A percentile compares a stretch with the other conserved stretches of the same genome.
Conservation (phyloP, 495 filamentous ascomycete genomes). For the Neurospora cerealis region DNA sequence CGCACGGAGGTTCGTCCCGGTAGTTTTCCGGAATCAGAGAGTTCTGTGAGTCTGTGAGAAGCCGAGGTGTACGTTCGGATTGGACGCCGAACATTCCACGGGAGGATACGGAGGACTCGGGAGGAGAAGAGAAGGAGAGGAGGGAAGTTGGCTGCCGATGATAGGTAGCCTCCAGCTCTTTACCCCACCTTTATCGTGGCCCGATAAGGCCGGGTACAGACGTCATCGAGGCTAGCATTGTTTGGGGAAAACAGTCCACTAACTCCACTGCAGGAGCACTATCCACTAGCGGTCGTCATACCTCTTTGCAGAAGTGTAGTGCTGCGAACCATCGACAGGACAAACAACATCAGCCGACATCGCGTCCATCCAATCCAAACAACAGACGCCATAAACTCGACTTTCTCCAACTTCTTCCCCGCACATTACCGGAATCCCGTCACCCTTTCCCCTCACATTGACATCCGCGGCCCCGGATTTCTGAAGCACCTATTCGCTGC, state of each 20-base stretch:
- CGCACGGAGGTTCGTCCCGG: background rate
- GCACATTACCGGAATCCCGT: background rate
- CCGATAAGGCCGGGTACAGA: background rate
- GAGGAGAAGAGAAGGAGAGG: background rate
- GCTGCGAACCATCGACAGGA: background rate
- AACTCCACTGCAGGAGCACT: background rate
- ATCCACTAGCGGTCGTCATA: background rate
- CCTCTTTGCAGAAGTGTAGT: background rate
- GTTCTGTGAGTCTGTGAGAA: background rate
- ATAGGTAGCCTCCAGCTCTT: background rate
- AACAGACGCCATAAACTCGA: background rate
- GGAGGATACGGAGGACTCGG: background rate
- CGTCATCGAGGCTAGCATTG: background rate
- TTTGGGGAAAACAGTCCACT: background rate
- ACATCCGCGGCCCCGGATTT: background rate
- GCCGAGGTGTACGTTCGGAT: background rate
- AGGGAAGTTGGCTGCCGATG: background rate
- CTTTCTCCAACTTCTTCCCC: background rate
- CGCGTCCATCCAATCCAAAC: background rate
- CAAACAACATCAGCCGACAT: background rate
- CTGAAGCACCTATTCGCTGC: background rate
- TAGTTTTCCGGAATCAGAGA: background rate
- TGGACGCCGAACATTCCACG: background rate
- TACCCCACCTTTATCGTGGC: background rate
- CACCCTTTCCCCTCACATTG: background rate